Percentiles rank a stretch among this genome's conserved stretches.
These are phyloP conservation scores for Metschnikowia cubensis DNA, from an alignment of 805 yeast species.

Conservation along the genomic window DNA sequence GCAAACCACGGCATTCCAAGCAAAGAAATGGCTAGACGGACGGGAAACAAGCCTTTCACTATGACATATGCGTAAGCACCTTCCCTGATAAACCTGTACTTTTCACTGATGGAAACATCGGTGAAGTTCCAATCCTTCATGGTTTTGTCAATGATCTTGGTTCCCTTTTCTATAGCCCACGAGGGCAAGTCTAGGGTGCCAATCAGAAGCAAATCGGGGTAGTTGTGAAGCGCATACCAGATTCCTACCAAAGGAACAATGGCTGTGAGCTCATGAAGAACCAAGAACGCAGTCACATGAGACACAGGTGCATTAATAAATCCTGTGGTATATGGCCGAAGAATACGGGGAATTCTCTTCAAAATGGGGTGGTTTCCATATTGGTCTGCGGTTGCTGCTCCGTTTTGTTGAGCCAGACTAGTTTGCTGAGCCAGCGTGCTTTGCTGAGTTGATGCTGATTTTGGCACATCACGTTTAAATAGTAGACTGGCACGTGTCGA, in stretches of 20 bases:
- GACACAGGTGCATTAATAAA: constrained; percentile 55
- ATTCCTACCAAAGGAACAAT: constrained; percentile 62
- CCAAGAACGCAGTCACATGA: constrained; percentile 58
- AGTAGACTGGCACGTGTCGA: neutral
- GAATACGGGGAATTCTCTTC: constrained; percentile 45
- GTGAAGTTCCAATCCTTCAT: constrained; percentile 36
- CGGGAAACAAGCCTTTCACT: constrained; percentile 57
- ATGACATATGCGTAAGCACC: constrained; percentile 75
- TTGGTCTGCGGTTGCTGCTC: neutral
- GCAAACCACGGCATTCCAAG: constrained; percentile 58
- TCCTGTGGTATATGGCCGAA: constrained; percentile 47
- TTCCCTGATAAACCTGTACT: constrained; percentile 54
- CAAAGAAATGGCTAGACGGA: constrained; percentile 49
- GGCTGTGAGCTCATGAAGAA: constrained; percentile 75
- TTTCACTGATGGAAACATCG: constrained; percentile 43
- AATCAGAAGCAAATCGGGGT: constrained; percentile 38
- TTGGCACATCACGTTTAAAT: neutral
- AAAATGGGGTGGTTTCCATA: constrained; percentile 27
- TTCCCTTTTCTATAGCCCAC: constrained; percentile 59
- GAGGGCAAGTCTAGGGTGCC: constrained; percentile 52
- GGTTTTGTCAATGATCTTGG: constrained; percentile 51
- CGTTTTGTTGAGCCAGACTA: neutral
- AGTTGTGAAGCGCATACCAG: constrained; percentile 63
- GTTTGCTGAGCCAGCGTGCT: neutral
- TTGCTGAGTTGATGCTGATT: neutral